phyloP scores from a whole-genome alignment of 208 protist species.

The Crithidia thermophila region DNA sequence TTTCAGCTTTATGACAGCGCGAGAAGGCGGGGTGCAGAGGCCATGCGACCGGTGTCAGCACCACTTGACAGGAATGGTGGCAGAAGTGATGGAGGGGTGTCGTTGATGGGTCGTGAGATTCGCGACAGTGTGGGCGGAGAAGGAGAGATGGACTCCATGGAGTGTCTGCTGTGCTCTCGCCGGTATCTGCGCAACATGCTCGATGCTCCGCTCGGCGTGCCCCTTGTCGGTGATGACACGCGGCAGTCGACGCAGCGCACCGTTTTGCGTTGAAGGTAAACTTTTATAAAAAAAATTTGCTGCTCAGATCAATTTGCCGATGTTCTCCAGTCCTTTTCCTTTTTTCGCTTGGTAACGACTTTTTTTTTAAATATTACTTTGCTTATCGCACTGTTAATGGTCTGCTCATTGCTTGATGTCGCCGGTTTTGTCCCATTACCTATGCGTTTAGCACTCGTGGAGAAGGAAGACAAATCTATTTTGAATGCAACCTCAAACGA shows the following conservation, averaged over 20 bases:
- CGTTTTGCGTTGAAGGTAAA: neutral
- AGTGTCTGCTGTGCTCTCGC: slow-evolving; percentile 32
- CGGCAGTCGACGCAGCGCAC: neutral
- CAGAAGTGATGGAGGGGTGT: no score
- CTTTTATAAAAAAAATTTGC: neutral
- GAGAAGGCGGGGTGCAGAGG: neutral
- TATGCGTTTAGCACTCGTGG: no score
- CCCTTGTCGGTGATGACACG: slow-evolving; percentile 16
- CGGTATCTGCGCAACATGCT: slow-evolving; percentile 16
- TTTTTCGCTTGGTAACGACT: neutral
- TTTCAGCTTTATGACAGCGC: neutral
- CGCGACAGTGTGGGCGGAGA: no score
- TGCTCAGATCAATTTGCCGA: no score
- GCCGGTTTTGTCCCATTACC: no score
- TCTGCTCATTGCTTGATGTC: no score
- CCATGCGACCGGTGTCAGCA: neutral
- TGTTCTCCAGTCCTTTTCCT: neutral
- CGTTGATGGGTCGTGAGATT: no score
- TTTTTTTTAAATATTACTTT: no score
- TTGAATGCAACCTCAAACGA: no score
- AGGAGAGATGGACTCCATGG: slow-evolving; percentile 9
- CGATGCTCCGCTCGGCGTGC: slow-evolving; percentile 5
- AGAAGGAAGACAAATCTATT: no score
- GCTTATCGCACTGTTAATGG: no score
- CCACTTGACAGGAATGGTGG: neutral